These are phyloP conservation scores for Urtica urens DNA, from an alignment of 306 rosid species.

Conservation along the genomic window DNA sequence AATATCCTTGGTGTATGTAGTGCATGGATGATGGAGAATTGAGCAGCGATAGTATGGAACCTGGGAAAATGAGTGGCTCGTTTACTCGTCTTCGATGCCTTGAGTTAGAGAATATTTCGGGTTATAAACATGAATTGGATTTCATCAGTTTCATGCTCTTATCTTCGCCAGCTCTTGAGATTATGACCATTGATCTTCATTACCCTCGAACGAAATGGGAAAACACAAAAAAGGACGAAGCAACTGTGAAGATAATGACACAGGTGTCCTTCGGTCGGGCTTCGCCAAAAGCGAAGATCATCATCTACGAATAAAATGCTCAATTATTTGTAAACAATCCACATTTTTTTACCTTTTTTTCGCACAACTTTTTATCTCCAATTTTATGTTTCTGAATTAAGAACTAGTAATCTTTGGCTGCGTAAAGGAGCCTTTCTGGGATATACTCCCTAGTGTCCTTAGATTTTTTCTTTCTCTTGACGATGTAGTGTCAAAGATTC, in stretches of 20 bases:
- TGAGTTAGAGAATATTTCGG: conserved; percentile 31
- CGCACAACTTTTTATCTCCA: too few relatives aligned
- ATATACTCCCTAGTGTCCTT: too few relatives aligned
- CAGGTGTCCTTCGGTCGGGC: conserved; percentile 40
- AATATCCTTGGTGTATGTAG: conserved; percentile 37
- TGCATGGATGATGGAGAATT: neutral
- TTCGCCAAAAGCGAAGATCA: conserved; percentile 45
- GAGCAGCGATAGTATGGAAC: conserved; percentile 12
- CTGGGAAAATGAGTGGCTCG: conserved; percentile 13
- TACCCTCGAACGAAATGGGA: too few relatives aligned
- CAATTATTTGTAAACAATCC: too few relatives aligned
- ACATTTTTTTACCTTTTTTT: too few relatives aligned
- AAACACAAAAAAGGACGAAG: conserved; percentile 28
- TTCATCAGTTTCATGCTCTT: conserved; percentile 42
- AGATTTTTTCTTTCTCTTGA: too few relatives aligned
- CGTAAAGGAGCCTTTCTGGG: too few relatives aligned
- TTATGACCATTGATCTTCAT: conserved; percentile 20
- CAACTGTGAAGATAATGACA: too few relatives aligned
- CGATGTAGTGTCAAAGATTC: too few relatives aligned
- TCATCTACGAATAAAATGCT: conserved; percentile 21
- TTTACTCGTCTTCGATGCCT: conserved; percentile 29
- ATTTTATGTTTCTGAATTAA: too few relatives aligned
- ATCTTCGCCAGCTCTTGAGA: conserved; percentile 37
- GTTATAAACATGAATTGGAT: conserved; percentile 32
- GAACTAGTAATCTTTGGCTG: too few relatives aligned